These are phyloP conservation scores for Liriodendron chinense DNA, from an alignment of 164 flowering plant genomes.

Conservation along the genomic window DNA sequence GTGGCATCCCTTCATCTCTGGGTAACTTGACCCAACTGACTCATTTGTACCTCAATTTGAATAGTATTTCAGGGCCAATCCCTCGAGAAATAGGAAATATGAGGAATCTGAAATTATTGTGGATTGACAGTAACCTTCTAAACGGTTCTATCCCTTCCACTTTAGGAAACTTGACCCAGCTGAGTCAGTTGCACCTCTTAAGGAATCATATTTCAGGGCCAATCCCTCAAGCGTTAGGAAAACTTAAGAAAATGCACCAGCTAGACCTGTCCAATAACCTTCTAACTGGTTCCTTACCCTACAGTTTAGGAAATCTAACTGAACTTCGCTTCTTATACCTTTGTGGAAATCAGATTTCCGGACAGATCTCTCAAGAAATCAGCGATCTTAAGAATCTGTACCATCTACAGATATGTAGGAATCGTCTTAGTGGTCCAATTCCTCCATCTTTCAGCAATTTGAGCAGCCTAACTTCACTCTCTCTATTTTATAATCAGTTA, in stretches of 20 bases:
- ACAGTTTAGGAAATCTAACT: slow-evolving; percentile 16
- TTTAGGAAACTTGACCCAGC: too few relatives aligned
- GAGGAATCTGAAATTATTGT: too few relatives aligned
- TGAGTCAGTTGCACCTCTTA: too few relatives aligned
- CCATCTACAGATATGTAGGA: background rate
- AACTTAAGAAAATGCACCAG: background rate
- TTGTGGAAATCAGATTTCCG: slow-evolving; percentile 13
- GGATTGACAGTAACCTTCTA: too few relatives aligned
- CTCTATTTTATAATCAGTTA: background rate
- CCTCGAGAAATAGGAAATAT: slow-evolving; percentile 28
- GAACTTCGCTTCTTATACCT: slow-evolving; percentile 7
- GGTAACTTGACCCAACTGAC: slow-evolving; percentile 15
- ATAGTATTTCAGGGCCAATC: slow-evolving; percentile 14
- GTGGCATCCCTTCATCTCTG: slow-evolving; percentile 16
- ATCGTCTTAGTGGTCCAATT: background rate
- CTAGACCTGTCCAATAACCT: background rate
- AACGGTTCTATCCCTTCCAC: too few relatives aligned
- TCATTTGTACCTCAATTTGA: background rate
- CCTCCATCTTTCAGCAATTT: background rate
- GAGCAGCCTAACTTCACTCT: background rate
- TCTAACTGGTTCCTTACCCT: slow-evolving; percentile 4
- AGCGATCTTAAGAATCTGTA: slow-evolving; percentile 3
- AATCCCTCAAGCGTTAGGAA: background rate
- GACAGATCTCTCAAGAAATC: slow-evolving; percentile 19
- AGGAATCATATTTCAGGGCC: too few relatives aligned